These are phyloP conservation scores for Lactarius hatsudake DNA, from an alignment of 768 basidiomycete genomes.

Conservation along the genomic window DNA sequence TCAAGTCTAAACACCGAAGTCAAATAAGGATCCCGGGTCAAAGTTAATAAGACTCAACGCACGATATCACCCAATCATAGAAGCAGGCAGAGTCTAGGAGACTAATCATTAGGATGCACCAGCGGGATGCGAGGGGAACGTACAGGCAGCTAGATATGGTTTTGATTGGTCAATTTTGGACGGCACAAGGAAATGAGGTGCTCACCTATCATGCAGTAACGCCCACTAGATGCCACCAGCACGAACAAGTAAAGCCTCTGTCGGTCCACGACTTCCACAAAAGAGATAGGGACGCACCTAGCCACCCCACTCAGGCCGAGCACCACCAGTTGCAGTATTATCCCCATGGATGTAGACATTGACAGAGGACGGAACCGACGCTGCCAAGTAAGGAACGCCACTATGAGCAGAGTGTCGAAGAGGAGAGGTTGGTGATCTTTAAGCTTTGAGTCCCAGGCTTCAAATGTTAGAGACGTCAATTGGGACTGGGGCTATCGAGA, in stretches of 20 bases:
- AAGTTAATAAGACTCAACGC: too few species aligned
- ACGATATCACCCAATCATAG: too few species aligned
- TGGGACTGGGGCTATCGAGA: neutral
- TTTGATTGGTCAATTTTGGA: neutral
- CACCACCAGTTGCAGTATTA: neutral
- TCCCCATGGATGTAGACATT: neutral
- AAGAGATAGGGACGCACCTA: too few species aligned
- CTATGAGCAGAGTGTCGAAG: too few species aligned
- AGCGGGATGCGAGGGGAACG: too few species aligned
- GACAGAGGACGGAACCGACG: neutral
- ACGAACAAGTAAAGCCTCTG: neutral
- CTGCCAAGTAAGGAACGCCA: too few species aligned
- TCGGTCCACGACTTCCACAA: neutral
- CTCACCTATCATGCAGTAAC: conserved; percentile 14
- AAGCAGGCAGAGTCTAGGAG: too few species aligned
- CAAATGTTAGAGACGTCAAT: neutral
- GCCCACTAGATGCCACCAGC: conserved; percentile 7
- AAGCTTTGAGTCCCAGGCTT: neutral
- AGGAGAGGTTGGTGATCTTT: neutral
- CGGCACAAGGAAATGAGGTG: neutral
- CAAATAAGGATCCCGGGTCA: too few species aligned
- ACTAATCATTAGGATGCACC: too few species aligned
- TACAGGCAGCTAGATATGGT: too few species aligned
- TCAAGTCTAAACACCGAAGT: too few species aligned
- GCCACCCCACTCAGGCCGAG: neutral